Evolutionary conservation across 2,329 filamentous ascomycete genomes (phyloP).

Genomic region (Basipetospora sp.): DNA sequence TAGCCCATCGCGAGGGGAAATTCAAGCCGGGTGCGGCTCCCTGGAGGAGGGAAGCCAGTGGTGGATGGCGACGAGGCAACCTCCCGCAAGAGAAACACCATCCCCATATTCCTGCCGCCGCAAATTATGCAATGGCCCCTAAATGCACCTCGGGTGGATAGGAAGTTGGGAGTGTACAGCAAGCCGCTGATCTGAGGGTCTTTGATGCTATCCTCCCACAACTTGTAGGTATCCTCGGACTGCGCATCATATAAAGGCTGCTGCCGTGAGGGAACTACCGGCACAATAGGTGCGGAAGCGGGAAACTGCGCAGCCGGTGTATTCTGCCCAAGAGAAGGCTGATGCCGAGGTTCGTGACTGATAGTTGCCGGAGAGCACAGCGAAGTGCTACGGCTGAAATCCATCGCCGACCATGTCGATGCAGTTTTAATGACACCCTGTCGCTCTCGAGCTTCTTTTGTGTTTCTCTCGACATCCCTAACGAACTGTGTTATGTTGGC

Average conservation of each 20-base stretch:
- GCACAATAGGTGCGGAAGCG: too few relatives aligned
- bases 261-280: too few relatives aligned
- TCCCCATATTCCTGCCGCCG: neutral
- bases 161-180: neutral
- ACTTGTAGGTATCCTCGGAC: neutral
- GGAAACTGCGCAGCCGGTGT: too few relatives aligned
- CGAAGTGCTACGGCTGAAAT: neutral
- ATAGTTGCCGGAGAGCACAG: neutral
- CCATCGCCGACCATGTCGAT: neutral
- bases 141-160: neutral
- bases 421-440: neutral
- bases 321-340: neutral
- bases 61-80: neutral
- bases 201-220: neutral
- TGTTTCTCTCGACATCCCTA: neutral
- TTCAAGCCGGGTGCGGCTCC: neutral
- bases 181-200: neutral
- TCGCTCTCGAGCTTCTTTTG: neutral
- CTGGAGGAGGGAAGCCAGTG: neutral
- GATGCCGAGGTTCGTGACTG: neutral
- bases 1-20: constrained; percentile 1
- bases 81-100: neutral
- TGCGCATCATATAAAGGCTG: too few relatives aligned
- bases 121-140: constrained; percentile 1
- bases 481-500: neutral